Evolutionary conservation across 169 alveolate species (phyloP).

Genomic region (Amoebophrya sp.): DNA sequence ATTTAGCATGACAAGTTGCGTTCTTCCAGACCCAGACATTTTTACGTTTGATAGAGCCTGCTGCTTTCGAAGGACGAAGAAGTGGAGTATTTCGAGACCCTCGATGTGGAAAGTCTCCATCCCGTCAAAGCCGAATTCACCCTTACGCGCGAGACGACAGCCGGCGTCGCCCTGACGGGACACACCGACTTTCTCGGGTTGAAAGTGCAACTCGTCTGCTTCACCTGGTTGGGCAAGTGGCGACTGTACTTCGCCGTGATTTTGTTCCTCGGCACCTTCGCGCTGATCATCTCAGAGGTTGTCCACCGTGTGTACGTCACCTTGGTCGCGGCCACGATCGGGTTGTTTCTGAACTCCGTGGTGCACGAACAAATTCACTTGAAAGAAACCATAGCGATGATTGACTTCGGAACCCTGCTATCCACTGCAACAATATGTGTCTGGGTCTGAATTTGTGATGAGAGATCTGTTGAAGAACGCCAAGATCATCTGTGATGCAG

Average conservation of each 20-base stretch:
- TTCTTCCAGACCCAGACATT: background rate
- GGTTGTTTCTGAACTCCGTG: background rate
- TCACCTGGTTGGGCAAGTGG: background rate
- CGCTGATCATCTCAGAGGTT: background rate
- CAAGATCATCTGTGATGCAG: no score
- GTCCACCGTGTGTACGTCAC: conserved; percentile 33
- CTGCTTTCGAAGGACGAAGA: background rate
- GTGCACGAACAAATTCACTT: background rate
- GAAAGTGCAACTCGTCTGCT: background rate
- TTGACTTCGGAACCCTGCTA: conserved; percentile 29
- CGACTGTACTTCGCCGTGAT: background rate
- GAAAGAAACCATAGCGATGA: conserved; percentile 12
- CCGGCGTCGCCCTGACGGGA: background rate
- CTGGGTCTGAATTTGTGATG: no score
- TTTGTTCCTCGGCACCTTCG: conserved; percentile 24
- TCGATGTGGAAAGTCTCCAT: background rate
- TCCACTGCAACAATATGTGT: no score
- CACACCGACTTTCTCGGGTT: background rate
- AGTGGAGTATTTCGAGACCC: background rate
- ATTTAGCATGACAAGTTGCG: background rate
- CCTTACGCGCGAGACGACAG: background rate
- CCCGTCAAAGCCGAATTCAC: background rate
- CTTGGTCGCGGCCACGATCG: conserved; percentile 22
- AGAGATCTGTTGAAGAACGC: no score
- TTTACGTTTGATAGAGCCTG: background rate